Evolutionary conservation across 805 yeast species (phyloP).

Genomic region (Candida michaelii): DNA sequence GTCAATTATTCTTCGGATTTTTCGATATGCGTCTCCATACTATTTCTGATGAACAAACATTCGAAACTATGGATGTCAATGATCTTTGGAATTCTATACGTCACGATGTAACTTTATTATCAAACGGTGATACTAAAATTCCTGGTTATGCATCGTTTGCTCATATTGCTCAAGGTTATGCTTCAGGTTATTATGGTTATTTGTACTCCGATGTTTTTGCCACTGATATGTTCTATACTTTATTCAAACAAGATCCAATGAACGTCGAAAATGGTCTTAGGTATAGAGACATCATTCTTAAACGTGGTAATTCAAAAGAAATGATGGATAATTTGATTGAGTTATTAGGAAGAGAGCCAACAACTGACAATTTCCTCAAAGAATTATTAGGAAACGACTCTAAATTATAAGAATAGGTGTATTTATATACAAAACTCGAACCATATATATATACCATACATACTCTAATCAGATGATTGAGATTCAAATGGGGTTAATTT

Average conservation of each 20-base stretch:
- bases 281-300: conserved; percentile 69
- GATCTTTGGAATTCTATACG: conserved; percentile 66
- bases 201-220: conserved; percentile 86
- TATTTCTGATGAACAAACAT: conserved; percentile 32
- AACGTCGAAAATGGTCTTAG: conserved; percentile 57
- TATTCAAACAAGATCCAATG: conserved; percentile 69
- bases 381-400: conserved; percentile 46
- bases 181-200: conserved; percentile 84
- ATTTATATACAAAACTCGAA: neutral
- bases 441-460: neutral
- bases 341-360: conserved; percentile 75
- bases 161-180: conserved; percentile 80
- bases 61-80: conserved; percentile 48
- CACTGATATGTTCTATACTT: conserved; percentile 73
- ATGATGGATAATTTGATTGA: conserved; percentile 63
- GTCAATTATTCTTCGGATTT: conserved; percentile 77
- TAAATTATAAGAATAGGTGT: conserved; percentile 5
- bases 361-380: conserved; percentile 65
- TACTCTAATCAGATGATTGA: conserved; percentile 44
- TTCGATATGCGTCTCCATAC: conserved; percentile 76
- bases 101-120: conserved; percentile 58
- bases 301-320: conserved; percentile 73
- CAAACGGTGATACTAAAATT: conserved; percentile 54
- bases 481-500: conserved; percentile 70
- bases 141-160: conserved; percentile 77